A percentile compares a stretch with the other conserved stretches of the same genome.
These are phyloP conservation scores for Aspergillus sergii DNA, from an alignment of 2,329 filamentous ascomycete species.

Conservation along the genomic window DNA sequence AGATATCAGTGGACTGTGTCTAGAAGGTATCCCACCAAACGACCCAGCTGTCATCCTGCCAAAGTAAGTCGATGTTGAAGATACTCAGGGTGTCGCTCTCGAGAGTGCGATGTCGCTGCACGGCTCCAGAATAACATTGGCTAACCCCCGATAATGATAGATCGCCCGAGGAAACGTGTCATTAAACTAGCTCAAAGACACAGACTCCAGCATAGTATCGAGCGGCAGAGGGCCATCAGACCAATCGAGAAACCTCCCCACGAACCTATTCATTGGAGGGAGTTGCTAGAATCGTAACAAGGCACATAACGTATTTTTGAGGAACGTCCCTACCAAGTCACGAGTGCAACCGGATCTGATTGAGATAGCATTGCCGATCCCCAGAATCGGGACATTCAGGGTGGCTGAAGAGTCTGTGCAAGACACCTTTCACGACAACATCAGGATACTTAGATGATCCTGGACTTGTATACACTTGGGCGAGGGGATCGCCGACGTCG, in stretches of 20 bases:
- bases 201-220: slow-evolving; percentile 37
- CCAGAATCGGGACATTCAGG: background rate
- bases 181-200: slow-evolving; percentile 36
- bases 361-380: background rate
- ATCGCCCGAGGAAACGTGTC: slow-evolving; percentile 39
- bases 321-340: slow-evolving; percentile 33
- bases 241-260: slow-evolving; percentile 45
- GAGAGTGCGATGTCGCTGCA: no score
- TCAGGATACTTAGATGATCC: background rate
- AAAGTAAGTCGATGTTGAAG: no score
- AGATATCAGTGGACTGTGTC: no score
- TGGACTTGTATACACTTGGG: background rate
- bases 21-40: no score
- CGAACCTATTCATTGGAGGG: slow-evolving; percentile 34
- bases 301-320: background rate
- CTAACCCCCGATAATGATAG: slow-evolving; percentile 37
- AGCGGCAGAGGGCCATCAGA: slow-evolving; percentile 33
- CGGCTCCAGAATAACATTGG: background rate
- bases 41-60: no score
- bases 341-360: slow-evolving; percentile 28
- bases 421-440: background rate
- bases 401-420: background rate
- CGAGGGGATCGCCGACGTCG: background rate
- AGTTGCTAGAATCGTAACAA: background rate
- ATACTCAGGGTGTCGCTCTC: no score